Base-by-base conservation (phyloP, 306 rosid species). In the Vachellia pachyceras region DNA sequence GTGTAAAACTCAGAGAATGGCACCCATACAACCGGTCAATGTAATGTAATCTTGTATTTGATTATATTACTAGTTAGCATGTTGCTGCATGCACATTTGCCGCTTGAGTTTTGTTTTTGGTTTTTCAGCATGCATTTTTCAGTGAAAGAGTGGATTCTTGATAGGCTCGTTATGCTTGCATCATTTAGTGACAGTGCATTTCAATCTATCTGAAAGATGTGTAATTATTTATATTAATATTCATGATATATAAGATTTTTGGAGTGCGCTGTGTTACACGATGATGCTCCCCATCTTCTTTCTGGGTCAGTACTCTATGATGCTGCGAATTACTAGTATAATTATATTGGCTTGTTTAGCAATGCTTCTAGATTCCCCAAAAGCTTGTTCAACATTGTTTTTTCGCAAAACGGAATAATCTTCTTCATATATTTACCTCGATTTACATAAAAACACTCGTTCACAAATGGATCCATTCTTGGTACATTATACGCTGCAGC, bases 1-100 rank as follows among this genome's bases (percentile, higher is more conserved):
- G 92, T 93, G 99, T 84, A 89, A 91, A 88, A 91, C 96, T 47
- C 85, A 85, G 64, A 88, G 92, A 84, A 90, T 81, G 74, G 86
- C 86, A 7, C 82, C 87, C 41, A 54, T 79, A 44, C 94, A 84
- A 78, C 84, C 99, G 0, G 94, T 88, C 78, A 87, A 91, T 75
- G 96, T 82, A 76, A 66, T 84, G 75, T 91, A 85, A 87, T 84
- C 45, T 61, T 29, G 83, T 49, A 68, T 72, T 72, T 79, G 58
- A 68, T 72, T 60, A 23, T 25, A 58, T 23, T 54, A 20, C 63
- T 70, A 36, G 75, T 77, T 73, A 79, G 78, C 60, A 69, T 77
- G 74, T 49, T 46, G 63, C 37, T 50, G 46, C 47, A 11, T 35
- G 44, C 14, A 40, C 41, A 60, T 64, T 77, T 83, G 69, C 77